These are phyloP conservation scores for Castanea sativa DNA, from an alignment of 306 rosid species.

Conservation along the genomic window DNA sequence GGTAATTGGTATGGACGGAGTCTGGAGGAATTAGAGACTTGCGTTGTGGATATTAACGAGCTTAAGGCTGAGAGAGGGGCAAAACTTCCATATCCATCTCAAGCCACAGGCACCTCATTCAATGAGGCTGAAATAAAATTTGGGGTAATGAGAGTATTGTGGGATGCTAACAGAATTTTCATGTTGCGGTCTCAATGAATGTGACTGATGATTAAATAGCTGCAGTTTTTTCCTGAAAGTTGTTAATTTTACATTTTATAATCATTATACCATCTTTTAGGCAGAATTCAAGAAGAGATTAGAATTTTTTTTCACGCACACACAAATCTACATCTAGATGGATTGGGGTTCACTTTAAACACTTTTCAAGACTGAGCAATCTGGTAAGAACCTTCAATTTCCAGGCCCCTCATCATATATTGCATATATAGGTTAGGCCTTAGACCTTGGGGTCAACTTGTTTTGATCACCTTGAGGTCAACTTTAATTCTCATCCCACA, in stretches of 20 bases:
- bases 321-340: not conserved
- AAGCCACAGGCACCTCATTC: conserved; percentile 61
- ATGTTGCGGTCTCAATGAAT: conserved; percentile 33
- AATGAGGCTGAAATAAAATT: conserved; percentile 64
- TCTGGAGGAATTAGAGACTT: conserved; percentile 51
- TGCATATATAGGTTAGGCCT: too few relatives aligned
- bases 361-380: not conserved
- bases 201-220: conserved; percentile 15
- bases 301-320: too few relatives aligned
- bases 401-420: too few relatives aligned
- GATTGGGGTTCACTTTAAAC: not conserved
- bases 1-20: conserved; percentile 70
- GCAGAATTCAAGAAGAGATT: not conserved
- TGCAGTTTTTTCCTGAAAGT: not conserved
- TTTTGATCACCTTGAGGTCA: too few relatives aligned
- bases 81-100: conserved; percentile 62
- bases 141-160: conserved; percentile 75
- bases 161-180: conserved; percentile 61
- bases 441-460: too few relatives aligned
- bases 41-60: conserved; percentile 65
- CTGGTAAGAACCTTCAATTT: too few relatives aligned
- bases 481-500: too few relatives aligned
- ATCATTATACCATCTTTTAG: not conserved
- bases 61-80: conserved; percentile 53
- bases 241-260: not conserved